Conservation (phyloP, 2,329 filamentous ascomycete species). For the Ophiobolus disseminans region DNA sequence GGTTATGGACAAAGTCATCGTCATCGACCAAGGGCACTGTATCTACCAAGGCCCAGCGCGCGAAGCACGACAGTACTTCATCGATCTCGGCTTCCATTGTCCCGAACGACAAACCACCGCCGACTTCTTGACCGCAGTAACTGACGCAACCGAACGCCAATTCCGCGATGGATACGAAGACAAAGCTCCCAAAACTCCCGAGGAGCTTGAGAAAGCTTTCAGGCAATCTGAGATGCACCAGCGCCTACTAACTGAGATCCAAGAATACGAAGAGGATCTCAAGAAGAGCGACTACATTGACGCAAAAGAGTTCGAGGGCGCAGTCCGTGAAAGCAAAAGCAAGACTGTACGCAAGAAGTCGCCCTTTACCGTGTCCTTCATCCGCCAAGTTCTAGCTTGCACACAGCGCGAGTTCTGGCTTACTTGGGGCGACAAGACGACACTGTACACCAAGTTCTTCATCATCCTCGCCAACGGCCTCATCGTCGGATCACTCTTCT, state of each 20-base stretch:
- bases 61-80: conserved; percentile 71
- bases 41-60: conserved; percentile 69
- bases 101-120: conserved; percentile 72
- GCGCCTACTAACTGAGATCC: conserved; percentile 66
- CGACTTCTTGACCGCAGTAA: conserved; percentile 79
- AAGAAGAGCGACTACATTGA: conserved; percentile 65
- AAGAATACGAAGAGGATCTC: conserved; percentile 65
- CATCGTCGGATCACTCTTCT: conserved; percentile 81
- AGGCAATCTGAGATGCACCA: conserved; percentile 67
- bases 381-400: conserved; percentile 72
- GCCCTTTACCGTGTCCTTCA: conserved; percentile 78
- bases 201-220: conserved; percentile 74
- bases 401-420: conserved; percentile 81
- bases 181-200: conserved; percentile 71
- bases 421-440: conserved; percentile 75
- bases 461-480: conserved; percentile 77
- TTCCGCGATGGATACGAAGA: conserved; percentile 66
- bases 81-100: conserved; percentile 68
- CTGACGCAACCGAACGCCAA: conserved; percentile 73
- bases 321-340: conserved; percentile 71
- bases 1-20: conserved; percentile 80
- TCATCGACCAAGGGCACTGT: conserved; percentile 75
- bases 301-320: conserved; percentile 69
- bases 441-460: conserved; percentile 76
- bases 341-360: conserved; percentile 70